Evolutionary conservation across 495 filamentous ascomycete genomes (phyloP).

Genomic region (Viridothelium virens): DNA sequence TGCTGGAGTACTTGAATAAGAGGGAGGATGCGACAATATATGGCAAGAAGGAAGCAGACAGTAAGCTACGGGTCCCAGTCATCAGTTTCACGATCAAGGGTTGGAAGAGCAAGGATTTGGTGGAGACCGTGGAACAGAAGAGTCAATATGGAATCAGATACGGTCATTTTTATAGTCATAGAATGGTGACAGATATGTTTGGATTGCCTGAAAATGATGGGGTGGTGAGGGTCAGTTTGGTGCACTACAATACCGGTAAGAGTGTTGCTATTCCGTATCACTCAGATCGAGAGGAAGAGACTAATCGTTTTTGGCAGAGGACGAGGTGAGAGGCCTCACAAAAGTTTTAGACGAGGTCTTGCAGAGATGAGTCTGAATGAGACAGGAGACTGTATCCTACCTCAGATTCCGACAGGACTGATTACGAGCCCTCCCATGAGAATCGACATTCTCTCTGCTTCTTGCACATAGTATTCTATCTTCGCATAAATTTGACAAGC

Average conservation of each 20-base stretch:
- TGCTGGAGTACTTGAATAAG: conserved; percentile 49
- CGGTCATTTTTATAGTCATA: conserved; percentile 60
- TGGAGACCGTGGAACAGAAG: conserved; percentile 52
- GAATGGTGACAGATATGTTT: conserved; percentile 53
- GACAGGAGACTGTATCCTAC: neutral
- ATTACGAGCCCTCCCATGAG: neutral
- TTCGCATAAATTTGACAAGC: neutral
- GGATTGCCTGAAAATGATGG: conserved; percentile 52
- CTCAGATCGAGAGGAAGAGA: no score
- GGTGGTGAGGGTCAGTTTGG: conserved; percentile 60
- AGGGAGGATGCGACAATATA: conserved; percentile 47
- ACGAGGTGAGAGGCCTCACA: conserved; percentile 49
- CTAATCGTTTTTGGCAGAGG: conserved; percentile 36
- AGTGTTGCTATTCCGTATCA: conserved; percentile 12
- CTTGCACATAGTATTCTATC: neutral
- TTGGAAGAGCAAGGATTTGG: conserved; percentile 47
- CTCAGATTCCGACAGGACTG: neutral
- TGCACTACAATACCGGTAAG: conserved; percentile 70
- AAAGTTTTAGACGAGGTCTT: conserved; percentile 42
- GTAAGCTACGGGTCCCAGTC: conserved; percentile 49
- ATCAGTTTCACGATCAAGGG: conserved; percentile 59
- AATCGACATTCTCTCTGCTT: neutral
- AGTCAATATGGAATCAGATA: conserved; percentile 54
- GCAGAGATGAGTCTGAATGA: conserved; percentile 9
- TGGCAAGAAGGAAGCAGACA: conserved; percentile 44